Percentiles rank a stretch among this genome's conserved stretches.
Evolutionary conservation across 2,329 filamentous ascomycete genomes (phyloP).

Genomic region (Albophoma yamanashiensis): DNA sequence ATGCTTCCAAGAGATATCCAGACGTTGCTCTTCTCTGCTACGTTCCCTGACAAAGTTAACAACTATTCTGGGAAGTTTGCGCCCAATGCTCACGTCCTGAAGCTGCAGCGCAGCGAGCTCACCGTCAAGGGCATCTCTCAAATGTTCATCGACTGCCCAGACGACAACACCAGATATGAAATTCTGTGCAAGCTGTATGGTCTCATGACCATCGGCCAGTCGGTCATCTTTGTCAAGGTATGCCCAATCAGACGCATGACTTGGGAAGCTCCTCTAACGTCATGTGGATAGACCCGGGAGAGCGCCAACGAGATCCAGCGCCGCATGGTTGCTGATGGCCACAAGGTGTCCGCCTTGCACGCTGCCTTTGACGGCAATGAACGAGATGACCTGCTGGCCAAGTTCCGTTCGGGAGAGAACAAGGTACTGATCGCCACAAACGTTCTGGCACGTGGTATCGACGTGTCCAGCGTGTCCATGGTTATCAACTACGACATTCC

Average conservation of each 20-base stretch:
- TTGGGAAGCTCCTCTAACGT: neutral
- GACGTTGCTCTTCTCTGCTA: conserved; percentile 90
- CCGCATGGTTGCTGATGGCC: conserved; percentile 79
- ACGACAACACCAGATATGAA: conserved; percentile 74
- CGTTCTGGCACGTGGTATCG: conserved; percentile 89
- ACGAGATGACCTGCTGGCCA: conserved; percentile 74
- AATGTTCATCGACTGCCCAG: conserved; percentile 89
- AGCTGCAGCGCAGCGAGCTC: conserved; percentile 78
- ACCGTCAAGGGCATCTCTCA: conserved; percentile 97
- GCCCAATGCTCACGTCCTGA: conserved; percentile 76
- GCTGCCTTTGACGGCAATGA: conserved; percentile 76
- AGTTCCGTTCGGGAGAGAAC: conserved; percentile 75
- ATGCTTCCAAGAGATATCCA: conserved; percentile 68
- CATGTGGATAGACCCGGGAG: conserved; percentile 54
- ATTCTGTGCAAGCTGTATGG: conserved; percentile 89
- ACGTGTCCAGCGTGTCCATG: conserved; percentile 85
- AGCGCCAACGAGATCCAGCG: conserved; percentile 78
- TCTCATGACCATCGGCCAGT: conserved; percentile 91
- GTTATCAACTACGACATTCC: conserved; percentile 95
- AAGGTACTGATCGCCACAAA: conserved; percentile 99
- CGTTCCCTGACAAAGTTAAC: conserved; percentile 78
- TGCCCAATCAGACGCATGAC: neutral
- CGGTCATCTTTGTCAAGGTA: conserved; percentile 95
- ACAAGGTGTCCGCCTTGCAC: conserved; percentile 83
- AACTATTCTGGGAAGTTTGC: conserved; percentile 77